phyloP scores from a whole-genome alignment of 2,329 filamentous ascomycete genomes.

The Orbilia quercus region DNA sequence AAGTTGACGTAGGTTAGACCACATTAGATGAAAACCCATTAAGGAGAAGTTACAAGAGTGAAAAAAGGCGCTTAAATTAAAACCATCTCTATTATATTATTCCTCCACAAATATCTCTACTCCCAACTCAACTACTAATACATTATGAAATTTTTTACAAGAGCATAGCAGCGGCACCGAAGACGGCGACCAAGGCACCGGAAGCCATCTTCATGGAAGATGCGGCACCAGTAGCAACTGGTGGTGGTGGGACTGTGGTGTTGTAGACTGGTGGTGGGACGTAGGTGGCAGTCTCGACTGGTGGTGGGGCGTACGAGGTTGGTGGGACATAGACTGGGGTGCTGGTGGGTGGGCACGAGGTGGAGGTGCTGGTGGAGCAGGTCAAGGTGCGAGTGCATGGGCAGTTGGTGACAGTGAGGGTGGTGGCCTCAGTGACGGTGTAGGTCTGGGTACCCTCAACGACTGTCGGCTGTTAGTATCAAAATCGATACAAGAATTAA shows the following conservation, averaged over 20 bases:
- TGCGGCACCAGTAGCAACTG: conserved; percentile 49
- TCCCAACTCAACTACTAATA: conserved; percentile 28
- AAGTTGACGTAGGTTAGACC: conserved; percentile 26
- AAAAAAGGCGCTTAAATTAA: conserved; percentile 40
- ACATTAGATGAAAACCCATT: conserved; percentile 42
- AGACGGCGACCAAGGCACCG: conserved; percentile 54
- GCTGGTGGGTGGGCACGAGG: conserved; percentile 49
- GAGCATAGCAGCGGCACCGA: conserved; percentile 56
- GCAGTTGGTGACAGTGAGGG: conserved; percentile 53
- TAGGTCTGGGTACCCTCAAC: conserved; percentile 40
- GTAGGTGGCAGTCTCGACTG: conserved; percentile 42
- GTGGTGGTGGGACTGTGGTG: conserved; percentile 46
- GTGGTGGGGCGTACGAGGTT: conserved; percentile 28
- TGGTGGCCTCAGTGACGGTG: conserved; percentile 51
- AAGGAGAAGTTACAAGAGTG: conserved; percentile 39
- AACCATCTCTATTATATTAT: conserved; percentile 55
- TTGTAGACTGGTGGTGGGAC: conserved; percentile 51
- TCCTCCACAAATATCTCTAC: conserved; percentile 19
- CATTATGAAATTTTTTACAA: conserved; percentile 46
- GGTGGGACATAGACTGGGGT: conserved; percentile 43
- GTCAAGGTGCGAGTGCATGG: conserved; percentile 54
- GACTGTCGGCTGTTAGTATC: conserved; percentile 7
- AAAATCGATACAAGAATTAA: background rate
- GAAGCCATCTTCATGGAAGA: conserved; percentile 56
- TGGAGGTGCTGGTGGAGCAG: conserved; percentile 41